phyloP scores from a whole-genome alignment of 2,329 filamentous ascomycete genomes.

The Davidsoniella virescens region DNA sequence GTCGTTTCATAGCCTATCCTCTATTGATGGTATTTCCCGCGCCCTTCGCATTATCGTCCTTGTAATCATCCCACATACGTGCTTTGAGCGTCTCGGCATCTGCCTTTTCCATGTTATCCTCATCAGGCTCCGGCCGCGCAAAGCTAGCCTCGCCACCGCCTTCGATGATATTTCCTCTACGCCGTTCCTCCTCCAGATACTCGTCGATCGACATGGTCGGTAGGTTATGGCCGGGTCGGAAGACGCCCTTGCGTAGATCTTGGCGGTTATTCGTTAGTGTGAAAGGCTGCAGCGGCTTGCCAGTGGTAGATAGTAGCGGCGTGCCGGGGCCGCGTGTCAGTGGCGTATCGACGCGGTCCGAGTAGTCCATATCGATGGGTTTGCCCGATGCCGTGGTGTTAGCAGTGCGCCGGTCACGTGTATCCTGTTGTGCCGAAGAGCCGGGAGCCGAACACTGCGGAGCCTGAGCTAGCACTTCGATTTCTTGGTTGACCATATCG shows the following conservation, averaged over 20 bases:
- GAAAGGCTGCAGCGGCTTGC: constrained; percentile 81
- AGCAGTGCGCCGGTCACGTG: constrained; percentile 19
- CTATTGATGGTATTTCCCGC: constrained; percentile 72
- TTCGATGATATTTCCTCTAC: constrained; percentile 74
- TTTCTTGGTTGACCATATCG: constrained; percentile 73
- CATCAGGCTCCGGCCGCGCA: constrained; percentile 56
- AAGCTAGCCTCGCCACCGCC: constrained; percentile 68
- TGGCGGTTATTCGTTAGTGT: constrained; percentile 66
- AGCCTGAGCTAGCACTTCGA: constrained; percentile 64
- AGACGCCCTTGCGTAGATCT: constrained; percentile 64
- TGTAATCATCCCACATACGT: constrained; percentile 86
- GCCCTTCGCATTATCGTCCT: constrained; percentile 73
- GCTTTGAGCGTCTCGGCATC: constrained; percentile 90
- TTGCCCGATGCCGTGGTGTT: constrained; percentile 14
- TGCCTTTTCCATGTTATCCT: constrained; percentile 76
- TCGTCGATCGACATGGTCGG: constrained; percentile 98
- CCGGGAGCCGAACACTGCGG: constrained; percentile 33
- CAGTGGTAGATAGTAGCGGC: constrained; percentile 59
- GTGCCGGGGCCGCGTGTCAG: constrained; percentile 41
- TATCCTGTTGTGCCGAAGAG: constrained; percentile 19
- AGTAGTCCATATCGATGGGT: constrained; percentile 36
- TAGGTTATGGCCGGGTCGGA: constrained; percentile 77
- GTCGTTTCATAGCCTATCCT: constrained; percentile 27
- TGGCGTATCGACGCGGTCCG: constrained; percentile 56
- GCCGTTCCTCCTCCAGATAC: constrained; percentile 81